phyloP scores from a whole-genome alignment of 805 yeast species.

The Zygosaccharomyces kombuchaensis region DNA sequence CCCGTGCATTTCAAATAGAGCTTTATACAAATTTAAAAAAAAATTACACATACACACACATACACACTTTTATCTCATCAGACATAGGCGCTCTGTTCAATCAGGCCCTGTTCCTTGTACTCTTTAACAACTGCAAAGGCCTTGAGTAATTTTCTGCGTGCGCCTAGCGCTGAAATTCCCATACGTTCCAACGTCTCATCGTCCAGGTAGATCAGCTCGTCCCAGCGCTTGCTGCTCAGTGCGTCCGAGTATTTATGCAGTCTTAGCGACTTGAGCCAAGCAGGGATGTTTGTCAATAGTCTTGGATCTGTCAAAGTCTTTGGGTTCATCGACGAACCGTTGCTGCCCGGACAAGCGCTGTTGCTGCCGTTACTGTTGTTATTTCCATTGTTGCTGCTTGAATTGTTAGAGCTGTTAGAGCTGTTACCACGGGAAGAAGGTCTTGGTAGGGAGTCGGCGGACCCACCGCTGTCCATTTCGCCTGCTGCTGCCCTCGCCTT shows the following conservation, averaged over 20 bases:
- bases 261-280: constrained; percentile 85
- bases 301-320: constrained; percentile 49
- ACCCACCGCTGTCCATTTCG: constrained; percentile 2
- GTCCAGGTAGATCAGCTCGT: constrained; percentile 62
- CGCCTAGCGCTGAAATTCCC: constrained; percentile 95
- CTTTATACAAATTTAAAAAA: neutral
- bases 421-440: constrained; percentile 6
- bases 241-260: constrained; percentile 92
- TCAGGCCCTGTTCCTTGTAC: constrained; percentile 40
- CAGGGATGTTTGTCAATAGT: constrained; percentile 72
- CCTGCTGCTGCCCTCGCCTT: constrained; percentile 5
- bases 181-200: constrained; percentile 66
- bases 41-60: neutral
- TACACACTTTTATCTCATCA: neutral
- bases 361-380: constrained; percentile 14
- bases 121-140: constrained; percentile 81
- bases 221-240: constrained; percentile 72
- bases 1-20: neutral
- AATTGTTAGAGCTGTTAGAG: constrained; percentile 1
- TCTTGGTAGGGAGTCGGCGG: constrained; percentile 10
- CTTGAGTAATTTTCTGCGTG: constrained; percentile 86
- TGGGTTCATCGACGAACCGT: constrained; percentile 40
- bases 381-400: constrained; percentile 6
- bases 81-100: constrained; percentile 28
- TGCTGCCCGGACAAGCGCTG: constrained; percentile 4